Evolutionary conservation across 192 early-diverging fungal species (phyloP), one percentile per base, ranked within the genome.

Genomic region (Rhizophagus clarus): DNA sequence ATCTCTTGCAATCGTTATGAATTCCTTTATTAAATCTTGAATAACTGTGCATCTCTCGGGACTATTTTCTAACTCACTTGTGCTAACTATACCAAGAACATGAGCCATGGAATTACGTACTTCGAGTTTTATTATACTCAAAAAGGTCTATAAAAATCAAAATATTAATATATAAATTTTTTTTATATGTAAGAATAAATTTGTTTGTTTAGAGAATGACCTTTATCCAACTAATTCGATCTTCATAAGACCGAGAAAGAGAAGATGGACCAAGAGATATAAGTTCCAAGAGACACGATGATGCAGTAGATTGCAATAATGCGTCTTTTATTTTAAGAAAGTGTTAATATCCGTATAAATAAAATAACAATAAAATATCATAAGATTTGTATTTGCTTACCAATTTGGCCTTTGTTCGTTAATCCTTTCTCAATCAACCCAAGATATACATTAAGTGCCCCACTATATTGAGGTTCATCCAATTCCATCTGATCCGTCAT

Each of bases 81-180:
- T 94, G 22, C 88, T 85, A 9, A 95, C 85, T n/a, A 95, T 89
- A 40, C 92, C 94, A 37, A 95, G 85, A 14, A 94, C 86, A 72
- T 91, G 91, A 0, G 92, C 90, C 84, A 93, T 93, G 26, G 88
- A 83, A 11, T 69, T 81, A 61, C 93, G 83, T 4, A 94, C 90
- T 61, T 95, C 94, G 9, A 85, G 61, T 67, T 91, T 93, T 10
- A 86, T 77, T 0, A 91, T 90, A 0, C 81, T 70, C 34, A 92
- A 49, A 66, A 92, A 90, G 0, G 87, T 81, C 81, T 94, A 84
- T 72, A 86, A 83, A 31, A 45, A 22, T 26, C 22, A 61, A 67
- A 45, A 8, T 37, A 11, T 40, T 71, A 77, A 45, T 26, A 67
- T 22, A 37, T 40, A 28, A 34, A 22, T 67, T 61, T 2, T n/a